A percentile compares a stretch with the other conserved stretches of the same genome.
Conservation (phyloP, 225 moss, liverwort and hornwort genomes). For the Pseudisothecium myosuroides region DNA sequence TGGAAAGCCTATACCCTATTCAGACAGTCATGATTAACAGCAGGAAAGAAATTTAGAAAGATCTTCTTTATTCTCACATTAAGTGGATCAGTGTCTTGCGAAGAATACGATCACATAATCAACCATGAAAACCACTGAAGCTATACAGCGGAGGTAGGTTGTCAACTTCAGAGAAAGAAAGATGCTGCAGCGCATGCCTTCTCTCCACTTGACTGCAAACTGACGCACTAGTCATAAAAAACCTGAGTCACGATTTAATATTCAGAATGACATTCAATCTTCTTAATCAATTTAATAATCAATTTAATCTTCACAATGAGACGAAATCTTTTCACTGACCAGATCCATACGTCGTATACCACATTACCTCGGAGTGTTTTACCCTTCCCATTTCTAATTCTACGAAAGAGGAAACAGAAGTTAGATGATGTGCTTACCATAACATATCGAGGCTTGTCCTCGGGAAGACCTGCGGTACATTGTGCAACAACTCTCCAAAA, state of each 20-base stretch:
- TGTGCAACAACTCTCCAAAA: slow-evolving; percentile 92
- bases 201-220: not conserved
- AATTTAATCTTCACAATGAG: not conserved
- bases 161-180: not conserved
- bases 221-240: not conserved
- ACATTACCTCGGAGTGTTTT: not conserved
- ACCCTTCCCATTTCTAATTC: not conserved
- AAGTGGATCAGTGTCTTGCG: not conserved
- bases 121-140: not conserved
- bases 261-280: not conserved
- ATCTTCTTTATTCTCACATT: not conserved
- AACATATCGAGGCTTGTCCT: slow-evolving; percentile 98
- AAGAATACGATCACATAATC: not conserved
- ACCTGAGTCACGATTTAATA: not conserved
- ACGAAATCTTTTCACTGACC: not conserved
- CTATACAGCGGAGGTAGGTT: not conserved
- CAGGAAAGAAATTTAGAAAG: not conserved
- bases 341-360: not conserved
- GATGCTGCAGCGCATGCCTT: not conserved
- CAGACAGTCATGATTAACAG: not conserved
- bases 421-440: slow-evolving; percentile 36
- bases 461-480: slow-evolving; percentile 75
- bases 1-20: slow-evolving; percentile 87
- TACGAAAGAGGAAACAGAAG: not conserved
- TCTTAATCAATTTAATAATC: not conserved